Evolutionary conservation across 2,329 filamentous ascomycete species (phyloP).

Genomic region (Scytalidium lignicola): DNA sequence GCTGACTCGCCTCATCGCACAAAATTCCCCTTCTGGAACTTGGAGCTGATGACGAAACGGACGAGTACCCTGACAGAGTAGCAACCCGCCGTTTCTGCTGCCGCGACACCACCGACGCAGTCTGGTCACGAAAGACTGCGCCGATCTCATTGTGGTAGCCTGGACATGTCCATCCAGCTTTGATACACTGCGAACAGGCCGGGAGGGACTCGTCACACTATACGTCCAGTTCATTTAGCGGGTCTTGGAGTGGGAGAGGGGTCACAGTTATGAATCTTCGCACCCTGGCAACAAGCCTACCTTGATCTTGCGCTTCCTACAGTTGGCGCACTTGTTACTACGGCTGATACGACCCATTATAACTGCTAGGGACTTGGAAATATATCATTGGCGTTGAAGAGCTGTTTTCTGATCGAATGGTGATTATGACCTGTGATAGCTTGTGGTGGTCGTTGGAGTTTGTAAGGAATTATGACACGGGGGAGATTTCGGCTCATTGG

Average conservation of each 20-base stretch:
- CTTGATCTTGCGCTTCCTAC: slow-evolving; percentile 1
- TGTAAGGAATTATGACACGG: too few relatives aligned
- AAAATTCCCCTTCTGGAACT: slow-evolving; percentile 1
- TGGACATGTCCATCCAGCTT: slow-evolving; percentile 46
- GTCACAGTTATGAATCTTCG: too few relatives aligned
- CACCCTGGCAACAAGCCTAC: neutral
- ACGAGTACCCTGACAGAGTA: neutral
- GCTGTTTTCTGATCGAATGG: too few relatives aligned
- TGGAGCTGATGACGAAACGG: slow-evolving; percentile 4
- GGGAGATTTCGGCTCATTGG: too few relatives aligned
- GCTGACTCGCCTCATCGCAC: too few relatives aligned
- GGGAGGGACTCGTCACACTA: slow-evolving; percentile 50
- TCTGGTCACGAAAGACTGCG: slow-evolving; percentile 54
- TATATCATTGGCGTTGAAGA: too few relatives aligned
- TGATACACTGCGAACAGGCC: slow-evolving; percentile 50
- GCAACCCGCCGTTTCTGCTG: slow-evolving; percentile 22
- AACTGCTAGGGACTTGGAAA: neutral
- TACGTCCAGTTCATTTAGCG: neutral
- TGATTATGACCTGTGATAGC: too few relatives aligned
- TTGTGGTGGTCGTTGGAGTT: too few relatives aligned
- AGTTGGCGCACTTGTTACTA: neutral
- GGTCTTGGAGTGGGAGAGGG: neutral
- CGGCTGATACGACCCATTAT: neutral
- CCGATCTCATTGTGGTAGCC: slow-evolving; percentile 52
- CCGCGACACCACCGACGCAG: slow-evolving; percentile 46